A percentile compares a stretch with the other conserved stretches of the same genome.
Evolutionary conservation across 179 eudicot species (phyloP).

Genomic region (Patellifolia procumbens): DNA sequence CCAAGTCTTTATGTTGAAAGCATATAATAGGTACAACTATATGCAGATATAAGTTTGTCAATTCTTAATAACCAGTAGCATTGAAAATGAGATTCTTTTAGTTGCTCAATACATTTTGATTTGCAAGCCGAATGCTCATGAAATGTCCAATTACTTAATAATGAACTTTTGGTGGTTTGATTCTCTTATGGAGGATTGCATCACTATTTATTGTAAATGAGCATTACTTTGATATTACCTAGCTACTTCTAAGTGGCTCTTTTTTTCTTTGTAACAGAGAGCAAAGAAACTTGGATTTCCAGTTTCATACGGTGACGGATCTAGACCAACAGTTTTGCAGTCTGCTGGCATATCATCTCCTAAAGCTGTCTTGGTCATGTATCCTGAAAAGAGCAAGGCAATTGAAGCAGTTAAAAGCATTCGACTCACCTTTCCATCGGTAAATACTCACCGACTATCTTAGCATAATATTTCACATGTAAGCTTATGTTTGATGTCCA

Average conservation of each 20-base stretch:
- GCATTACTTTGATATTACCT: too few species aligned
- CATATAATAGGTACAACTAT: too few species aligned
- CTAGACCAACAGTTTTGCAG: constrained; percentile 83
- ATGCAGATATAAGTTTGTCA: too few species aligned
- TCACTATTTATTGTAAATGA: too few species aligned
- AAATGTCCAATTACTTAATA: too few species aligned
- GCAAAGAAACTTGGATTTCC: constrained; percentile 89
- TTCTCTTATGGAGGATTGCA: too few species aligned
- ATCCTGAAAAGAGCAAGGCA: constrained; percentile 65
- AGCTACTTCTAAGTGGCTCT: not conserved
- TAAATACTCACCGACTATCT: constrained; percentile 20
- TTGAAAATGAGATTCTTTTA: too few species aligned
- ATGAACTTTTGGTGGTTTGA: too few species aligned
- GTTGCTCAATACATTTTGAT: too few species aligned
- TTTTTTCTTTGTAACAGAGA: constrained; percentile 41
- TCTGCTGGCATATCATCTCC: constrained; percentile 95
- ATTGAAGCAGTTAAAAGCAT: constrained; percentile 83
- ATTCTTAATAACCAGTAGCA: too few species aligned
- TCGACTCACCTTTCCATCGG: constrained; percentile 88
- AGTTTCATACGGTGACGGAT: constrained; percentile 87
- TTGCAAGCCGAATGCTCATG: too few species aligned
- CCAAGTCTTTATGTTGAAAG: too few species aligned
- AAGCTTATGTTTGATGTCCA: not conserved
- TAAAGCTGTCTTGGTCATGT: constrained; percentile 94
- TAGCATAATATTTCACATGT: not conserved